Evolutionary conservation across 768 basidiomycete genomes (phyloP).

Genomic region (Xerocomellus intermedius): DNA sequence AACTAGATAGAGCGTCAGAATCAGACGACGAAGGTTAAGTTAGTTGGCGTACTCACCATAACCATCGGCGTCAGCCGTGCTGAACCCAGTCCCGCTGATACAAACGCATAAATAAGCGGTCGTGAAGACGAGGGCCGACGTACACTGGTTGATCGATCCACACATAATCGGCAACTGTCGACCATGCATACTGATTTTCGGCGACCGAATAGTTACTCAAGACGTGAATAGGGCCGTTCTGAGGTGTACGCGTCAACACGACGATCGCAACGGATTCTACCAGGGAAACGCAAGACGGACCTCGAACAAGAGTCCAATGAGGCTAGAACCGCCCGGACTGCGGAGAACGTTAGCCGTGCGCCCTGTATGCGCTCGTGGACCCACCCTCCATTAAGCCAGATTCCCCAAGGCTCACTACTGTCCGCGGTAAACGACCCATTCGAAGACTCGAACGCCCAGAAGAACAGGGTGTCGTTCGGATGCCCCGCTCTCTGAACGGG

Average conservation of each 20-base stretch:
- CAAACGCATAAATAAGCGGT: neutral
- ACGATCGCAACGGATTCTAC: neutral
- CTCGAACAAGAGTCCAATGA: constrained; percentile 61
- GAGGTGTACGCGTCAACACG: neutral
- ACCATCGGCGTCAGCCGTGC: constrained; percentile 58
- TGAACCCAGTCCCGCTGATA: constrained; percentile 56
- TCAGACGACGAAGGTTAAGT: neutral
- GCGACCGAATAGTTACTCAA: constrained; percentile 45
- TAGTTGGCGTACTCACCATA: constrained; percentile 41
- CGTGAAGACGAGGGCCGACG: neutral
- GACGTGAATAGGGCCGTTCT: constrained; percentile 71
- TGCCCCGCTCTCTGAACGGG: constrained; percentile 59
- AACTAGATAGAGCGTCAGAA: constrained; percentile 32
- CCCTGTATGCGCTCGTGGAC: constrained; percentile 10
- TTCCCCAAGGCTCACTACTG: constrained; percentile 56
- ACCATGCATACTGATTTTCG: constrained; percentile 56
- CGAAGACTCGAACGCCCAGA: constrained; percentile 58
- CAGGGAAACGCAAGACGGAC: constrained; percentile 29
- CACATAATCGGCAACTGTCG: constrained; percentile 51
- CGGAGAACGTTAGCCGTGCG: neutral
- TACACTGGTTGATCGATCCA: constrained; percentile 73
- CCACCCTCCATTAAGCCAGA: constrained; percentile 73
- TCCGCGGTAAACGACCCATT: constrained; percentile 51
- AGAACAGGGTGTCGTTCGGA: constrained; percentile 65
- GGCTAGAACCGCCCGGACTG: constrained; percentile 67